Evolutionary conservation across 208 protist genomes (phyloP), one percentile per base, ranked within the genome.

Genomic region (Acanthamoeba royreba): DNA sequence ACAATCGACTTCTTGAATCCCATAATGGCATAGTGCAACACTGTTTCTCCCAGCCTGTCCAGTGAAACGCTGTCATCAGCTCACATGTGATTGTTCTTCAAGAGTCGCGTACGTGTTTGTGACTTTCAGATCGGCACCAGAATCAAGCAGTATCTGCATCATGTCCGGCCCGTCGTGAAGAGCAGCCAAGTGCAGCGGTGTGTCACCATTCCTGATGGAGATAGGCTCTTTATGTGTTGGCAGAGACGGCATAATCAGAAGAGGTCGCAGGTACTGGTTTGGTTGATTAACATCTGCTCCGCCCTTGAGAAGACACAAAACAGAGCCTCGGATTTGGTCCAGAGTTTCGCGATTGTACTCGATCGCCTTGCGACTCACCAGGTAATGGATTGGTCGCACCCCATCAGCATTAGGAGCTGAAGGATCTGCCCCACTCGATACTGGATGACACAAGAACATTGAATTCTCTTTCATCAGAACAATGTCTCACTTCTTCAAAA

Each of bases 1-100:
- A 92, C 58, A 22, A 77, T 47, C n/a, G 42, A 9, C n/a, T 92
- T 92, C 28, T 92, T 92, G 38, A 49, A 47, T 25, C 53, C 86
- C 58, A 92, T 77, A 40, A 92, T 92, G 9, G 58, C 86, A 35
- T 92, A 77, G 45, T 92, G 86, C 49, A 92, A 55, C 31, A 92
- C 86, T 7, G 86, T 92, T 42, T 92, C 86, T 22, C 86, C 86
- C 11, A 53, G 45, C 2, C 86, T 92, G 49, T 33, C 17, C 15
- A 5, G 0, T 7, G 15, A 63, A 15, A 15, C 49, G 11, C 31
- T 61, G 53, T 61, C n/a, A 61, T 22, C 22, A 63, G 1, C 17
- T 0, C 74, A 11, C 33, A 89, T 61, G 46, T 47, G 43, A 31
- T 5, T 7, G 7, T 0, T 43, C 1, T 15, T 22, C 66, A 79